These are phyloP conservation scores for Clohesyomyces aquaticus DNA, from an alignment of 495 filamentous ascomycete genomes.

Conservation along the genomic window DNA sequence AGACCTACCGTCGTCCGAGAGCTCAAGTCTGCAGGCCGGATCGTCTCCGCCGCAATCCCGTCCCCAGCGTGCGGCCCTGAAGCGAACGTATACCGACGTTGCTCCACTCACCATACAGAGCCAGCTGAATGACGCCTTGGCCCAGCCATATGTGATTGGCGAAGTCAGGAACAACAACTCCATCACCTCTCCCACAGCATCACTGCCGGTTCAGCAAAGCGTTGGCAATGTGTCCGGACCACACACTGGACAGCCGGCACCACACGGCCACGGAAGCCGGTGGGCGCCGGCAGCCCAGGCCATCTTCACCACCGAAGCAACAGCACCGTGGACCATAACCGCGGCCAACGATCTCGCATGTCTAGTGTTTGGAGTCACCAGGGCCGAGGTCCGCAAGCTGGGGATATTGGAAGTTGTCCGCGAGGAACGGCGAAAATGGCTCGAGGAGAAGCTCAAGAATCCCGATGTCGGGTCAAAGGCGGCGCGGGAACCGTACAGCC, in stretches of 20 bases:
- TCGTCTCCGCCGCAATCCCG: conserved; percentile 48
- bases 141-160: conserved; percentile 68
- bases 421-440: conserved; percentile 83
- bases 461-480: conserved; percentile 53
- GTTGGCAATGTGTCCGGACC: conserved; percentile 17
- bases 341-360: conserved; percentile 98
- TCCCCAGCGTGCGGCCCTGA: conserved; percentile 66
- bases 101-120: conserved; percentile 70
- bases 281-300: conserved; percentile 92
- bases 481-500: conserved; percentile 51
- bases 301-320: conserved; percentile 90
- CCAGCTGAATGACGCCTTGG: conserved; percentile 85
- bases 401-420: conserved; percentile 94
- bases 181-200: conserved; percentile 52
- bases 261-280: conserved; percentile 76
- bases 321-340: conserved; percentile 90
- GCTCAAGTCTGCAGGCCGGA: conserved; percentile 8
- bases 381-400: conserved; percentile 89
- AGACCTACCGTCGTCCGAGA: conserved; percentile 22
- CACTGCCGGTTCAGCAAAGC: conserved; percentile 41
- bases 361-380: conserved; percentile 92
- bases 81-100: conserved; percentile 85
- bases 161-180: conserved; percentile 46
- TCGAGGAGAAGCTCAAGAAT: conserved; percentile 79
- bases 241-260: conserved; percentile 36